Evolutionary conservation across 1,284 basidiomycete species (phyloP).

Genomic region (Sanguinoderma infundibulare): DNA sequence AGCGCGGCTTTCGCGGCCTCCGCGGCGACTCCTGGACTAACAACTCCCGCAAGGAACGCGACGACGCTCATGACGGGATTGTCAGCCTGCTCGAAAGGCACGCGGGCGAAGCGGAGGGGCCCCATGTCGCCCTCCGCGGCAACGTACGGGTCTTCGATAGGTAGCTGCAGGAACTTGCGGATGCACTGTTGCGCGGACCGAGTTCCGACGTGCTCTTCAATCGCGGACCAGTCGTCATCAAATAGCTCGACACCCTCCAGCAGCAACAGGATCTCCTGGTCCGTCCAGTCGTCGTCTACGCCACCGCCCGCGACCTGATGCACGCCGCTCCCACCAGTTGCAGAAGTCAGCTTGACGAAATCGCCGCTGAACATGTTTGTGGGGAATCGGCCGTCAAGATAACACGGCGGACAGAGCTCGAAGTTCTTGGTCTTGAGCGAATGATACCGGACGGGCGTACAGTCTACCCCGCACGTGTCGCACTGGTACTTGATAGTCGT

Average conservation of each 20-base stretch:
- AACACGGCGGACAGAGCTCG: slow-evolving; percentile 89
- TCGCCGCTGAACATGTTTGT: slow-evolving; percentile 96
- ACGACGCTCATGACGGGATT: slow-evolving; percentile 99
- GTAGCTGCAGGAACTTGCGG: slow-evolving; percentile 93
- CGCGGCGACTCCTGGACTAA: slow-evolving; percentile 89
- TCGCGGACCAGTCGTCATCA: slow-evolving; percentile 94
- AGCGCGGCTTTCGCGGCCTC: slow-evolving; percentile 93
- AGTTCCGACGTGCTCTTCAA: slow-evolving; percentile 92
- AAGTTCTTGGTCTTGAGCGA: slow-evolving; percentile 93
- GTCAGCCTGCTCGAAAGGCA: slow-evolving; percentile 94
- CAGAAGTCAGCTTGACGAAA: slow-evolving; percentile 88
- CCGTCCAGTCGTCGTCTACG: slow-evolving; percentile 82
- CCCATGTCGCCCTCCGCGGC: slow-evolving; percentile 79
- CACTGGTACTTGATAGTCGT: slow-evolving; percentile 71
- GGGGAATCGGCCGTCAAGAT: slow-evolving; percentile 96
- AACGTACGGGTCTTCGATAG: slow-evolving; percentile 94
- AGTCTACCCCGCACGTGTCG: slow-evolving; percentile 95
- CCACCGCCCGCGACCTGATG: slow-evolving; percentile 47
- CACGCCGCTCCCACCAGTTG: slow-evolving; percentile 40
- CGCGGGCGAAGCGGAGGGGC: slow-evolving; percentile 75
- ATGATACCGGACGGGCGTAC: slow-evolving; percentile 89
- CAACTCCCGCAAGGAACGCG: slow-evolving; percentile 93
- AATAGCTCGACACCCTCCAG: slow-evolving; percentile 98
- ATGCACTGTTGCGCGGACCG: slow-evolving; percentile 94
- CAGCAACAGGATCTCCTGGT: slow-evolving; percentile 88